phyloP scores from a whole-genome alignment of 805 yeast species.

The Starmerella tilneyi region DNA sequence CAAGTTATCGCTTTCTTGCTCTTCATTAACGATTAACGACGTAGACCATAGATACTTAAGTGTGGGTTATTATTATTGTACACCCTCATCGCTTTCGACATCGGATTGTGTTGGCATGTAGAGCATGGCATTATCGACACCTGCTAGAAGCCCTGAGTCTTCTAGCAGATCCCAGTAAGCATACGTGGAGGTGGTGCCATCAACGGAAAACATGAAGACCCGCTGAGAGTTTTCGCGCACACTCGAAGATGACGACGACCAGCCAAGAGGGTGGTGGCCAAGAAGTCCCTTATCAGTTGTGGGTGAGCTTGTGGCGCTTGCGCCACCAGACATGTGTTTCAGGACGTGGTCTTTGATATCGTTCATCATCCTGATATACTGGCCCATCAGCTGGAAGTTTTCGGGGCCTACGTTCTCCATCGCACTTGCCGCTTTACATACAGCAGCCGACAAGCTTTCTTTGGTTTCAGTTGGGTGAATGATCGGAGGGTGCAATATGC shows the following conservation, averaged over 20 bases:
- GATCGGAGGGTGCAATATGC: constrained; percentile 36
- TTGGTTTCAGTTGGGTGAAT: background rate
- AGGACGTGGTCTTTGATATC: constrained; percentile 6
- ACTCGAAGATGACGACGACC: background rate
- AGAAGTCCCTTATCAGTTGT: background rate
- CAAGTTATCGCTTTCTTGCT: no score
- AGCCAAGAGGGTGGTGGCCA: background rate
- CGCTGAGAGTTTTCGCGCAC: no score
- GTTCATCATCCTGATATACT: constrained; percentile 7
- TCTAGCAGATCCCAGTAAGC: constrained; percentile 2
- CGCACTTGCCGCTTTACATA: constrained; percentile 11
- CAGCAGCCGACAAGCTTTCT: background rate
- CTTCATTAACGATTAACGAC: no score
- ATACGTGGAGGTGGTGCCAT: background rate
- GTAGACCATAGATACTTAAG: no score
- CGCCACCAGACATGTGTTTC: background rate
- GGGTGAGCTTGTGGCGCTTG: no score
- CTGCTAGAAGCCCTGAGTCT: background rate
- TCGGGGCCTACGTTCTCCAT: constrained; percentile 10
- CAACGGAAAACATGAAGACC: background rate
- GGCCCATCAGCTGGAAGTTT: constrained; percentile 14
- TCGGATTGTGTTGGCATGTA: constrained; percentile 11
- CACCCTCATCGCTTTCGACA: background rate
- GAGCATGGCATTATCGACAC: constrained; percentile 12
- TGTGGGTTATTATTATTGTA: no score